Base-by-base conservation (phyloP, 345 rosid species). In the Jatropha curcas region DNA sequence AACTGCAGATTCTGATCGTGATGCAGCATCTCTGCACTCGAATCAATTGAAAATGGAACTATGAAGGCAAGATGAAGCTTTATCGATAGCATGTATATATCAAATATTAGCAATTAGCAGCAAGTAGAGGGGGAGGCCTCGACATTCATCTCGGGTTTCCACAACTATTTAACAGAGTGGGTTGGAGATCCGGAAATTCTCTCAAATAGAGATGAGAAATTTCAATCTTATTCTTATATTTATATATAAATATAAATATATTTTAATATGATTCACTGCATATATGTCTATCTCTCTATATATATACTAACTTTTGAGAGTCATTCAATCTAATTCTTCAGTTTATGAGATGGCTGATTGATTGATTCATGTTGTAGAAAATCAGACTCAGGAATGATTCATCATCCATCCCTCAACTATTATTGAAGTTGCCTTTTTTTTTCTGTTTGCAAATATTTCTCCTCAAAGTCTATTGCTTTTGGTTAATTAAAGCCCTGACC, bases 1-100 rank as follows among this genome's bases (percentile, higher is more conserved):
- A 79, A 83, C 75, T 56, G 68, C 25, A 34, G 30, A 64, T 70
- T 69, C 56, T 60, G 34, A 35, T 76, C 70, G 52, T 82, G 77
- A 70, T 68, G 77, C 90, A 89, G 90, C 82, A 41, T 74, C 87
- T 45, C 78, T 88, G 84, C 92, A 80, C 70, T 81, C 88, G 19
- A 88, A 81, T 81, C 90, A 82, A 68, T 77, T 82, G 84, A 66
- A 71, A 59, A 77, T 65, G 76, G 68, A 76, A 65, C 80, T 80
- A 46, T 88, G 82, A 88, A 84, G 83, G 79, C 56, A 8, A 77
- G 77, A 73, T 63, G 81, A 83, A 65, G 74, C 73, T 72, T 39
- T 7, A 65, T 11, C 28, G 3, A 57, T 70, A 70, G 71, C 78
- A 60, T 51, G 77, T 83, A 74, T 84, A 73, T 63, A 87, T 83